Conservation (phyloP, 129 eudicot species). For the Rutidosis leptorrhynchoides region DNA sequence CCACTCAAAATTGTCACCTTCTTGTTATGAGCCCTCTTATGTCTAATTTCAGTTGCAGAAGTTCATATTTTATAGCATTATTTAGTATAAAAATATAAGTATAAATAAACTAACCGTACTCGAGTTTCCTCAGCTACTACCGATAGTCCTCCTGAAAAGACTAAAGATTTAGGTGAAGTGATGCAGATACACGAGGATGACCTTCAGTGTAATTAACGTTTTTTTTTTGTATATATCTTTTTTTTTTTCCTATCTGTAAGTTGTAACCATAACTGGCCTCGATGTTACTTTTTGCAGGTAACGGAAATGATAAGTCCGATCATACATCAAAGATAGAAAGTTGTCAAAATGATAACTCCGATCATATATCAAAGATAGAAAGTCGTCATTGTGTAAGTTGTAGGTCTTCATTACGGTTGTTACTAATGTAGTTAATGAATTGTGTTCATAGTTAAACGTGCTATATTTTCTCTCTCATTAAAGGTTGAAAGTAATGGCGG, state of each 20-base stretch:
- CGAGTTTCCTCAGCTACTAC: slow-evolving; percentile 34
- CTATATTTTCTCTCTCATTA: slow-evolving; percentile 28
- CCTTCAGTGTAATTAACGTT: slow-evolving; percentile 32
- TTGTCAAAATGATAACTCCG: slow-evolving; percentile 44
- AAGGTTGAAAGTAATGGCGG: slow-evolving; percentile 76
- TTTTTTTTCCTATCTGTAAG: neutral
- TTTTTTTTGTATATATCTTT: neutral
- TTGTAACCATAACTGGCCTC: neutral
- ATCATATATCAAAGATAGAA: slow-evolving; percentile 25
- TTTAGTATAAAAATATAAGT: neutral
- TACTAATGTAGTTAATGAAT: slow-evolving; percentile 16
- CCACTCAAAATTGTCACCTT: neutral
- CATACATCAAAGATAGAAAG: slow-evolving; percentile 31
- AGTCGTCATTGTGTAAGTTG: slow-evolving; percentile 92
- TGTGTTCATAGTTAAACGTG: slow-evolving; percentile 36
- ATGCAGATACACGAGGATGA: slow-evolving; percentile 27
- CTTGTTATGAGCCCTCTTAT: neutral
- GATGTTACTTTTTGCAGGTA: slow-evolving; percentile 39
- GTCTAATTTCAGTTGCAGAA: neutral
- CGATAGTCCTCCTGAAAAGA: slow-evolving; percentile 35
- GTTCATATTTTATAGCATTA: slow-evolving; percentile 4
- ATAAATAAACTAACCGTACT: neutral
- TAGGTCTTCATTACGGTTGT: slow-evolving; percentile 52
- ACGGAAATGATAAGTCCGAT: slow-evolving; percentile 35
- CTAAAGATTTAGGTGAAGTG: slow-evolving; percentile 32